Evolutionary conservation across 225 moss, liverwort and hornwort species (phyloP).

Genomic region (Physcomitrellopsis africana): DNA sequence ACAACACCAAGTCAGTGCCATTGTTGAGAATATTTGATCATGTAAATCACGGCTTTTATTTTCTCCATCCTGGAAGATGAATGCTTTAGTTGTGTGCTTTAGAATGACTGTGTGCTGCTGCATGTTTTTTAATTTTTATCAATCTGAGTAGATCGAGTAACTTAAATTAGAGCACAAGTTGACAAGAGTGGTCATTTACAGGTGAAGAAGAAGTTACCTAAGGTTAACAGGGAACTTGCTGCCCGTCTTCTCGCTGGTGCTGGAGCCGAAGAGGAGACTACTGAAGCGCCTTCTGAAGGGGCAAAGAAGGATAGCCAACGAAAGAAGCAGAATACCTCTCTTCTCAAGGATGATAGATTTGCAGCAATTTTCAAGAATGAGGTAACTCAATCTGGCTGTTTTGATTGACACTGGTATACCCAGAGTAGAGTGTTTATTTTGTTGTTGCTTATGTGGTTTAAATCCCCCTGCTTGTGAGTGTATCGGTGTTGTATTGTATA

Average conservation of each 20-base stretch:
- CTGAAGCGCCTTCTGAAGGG: conserved; percentile 30
- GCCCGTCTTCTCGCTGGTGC: conserved; percentile 72
- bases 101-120: background rate
- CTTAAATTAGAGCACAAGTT: background rate
- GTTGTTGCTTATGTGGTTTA: conserved; percentile 9
- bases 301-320: conserved; percentile 47
- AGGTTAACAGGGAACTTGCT: conserved; percentile 90
- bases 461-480: conserved; percentile 1
- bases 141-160: background rate
- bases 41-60: background rate
- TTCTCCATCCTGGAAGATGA: background rate
- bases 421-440: conserved; percentile 10
- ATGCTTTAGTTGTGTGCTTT: background rate
- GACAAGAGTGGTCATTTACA: conserved; percentile 13
- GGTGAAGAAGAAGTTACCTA: conserved; percentile 91
- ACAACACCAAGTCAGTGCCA: background rate
- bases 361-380: conserved; percentile 83
- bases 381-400: conserved; percentile 39
- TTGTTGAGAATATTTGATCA: background rate
- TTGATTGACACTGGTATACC: background rate
- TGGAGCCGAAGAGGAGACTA: conserved; percentile 52
- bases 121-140: background rate
- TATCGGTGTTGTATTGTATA: background rate
- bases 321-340: conserved; percentile 46
- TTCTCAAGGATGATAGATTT: conserved; percentile 92